Base-by-base conservation (phyloP, 2,329 filamentous ascomycete species). In the Clonostachys chloroleuca region DNA sequence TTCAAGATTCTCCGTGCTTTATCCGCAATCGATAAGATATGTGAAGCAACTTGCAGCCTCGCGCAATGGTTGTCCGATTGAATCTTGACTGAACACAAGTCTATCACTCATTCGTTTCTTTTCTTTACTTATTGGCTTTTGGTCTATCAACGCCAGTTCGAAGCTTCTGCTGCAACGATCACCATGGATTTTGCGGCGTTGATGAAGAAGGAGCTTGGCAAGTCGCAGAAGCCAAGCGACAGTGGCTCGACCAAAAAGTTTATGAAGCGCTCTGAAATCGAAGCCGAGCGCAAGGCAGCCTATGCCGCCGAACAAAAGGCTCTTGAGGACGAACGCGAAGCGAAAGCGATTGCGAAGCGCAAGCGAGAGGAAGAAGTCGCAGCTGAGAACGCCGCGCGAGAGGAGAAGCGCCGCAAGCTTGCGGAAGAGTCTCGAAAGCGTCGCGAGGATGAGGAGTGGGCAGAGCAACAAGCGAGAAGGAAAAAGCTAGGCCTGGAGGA, bases 161-260 rank as follows among this genome's bases (percentile, higher is more conserved):
- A 10, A 9, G 6, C 9, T 4, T 30, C 3, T 30, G 24, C 24
- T 30, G 24, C 5, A 30, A 30, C 24, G 24, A 9, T 52, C 62
- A 75, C 51, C 55, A 99, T 99, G 94, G 92, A 99, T 68, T 99
- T 99, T 73, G 91, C 91, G 51, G 82, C 90, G 35, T 74, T 99
- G 43, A 95, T 99, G 89, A 84, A 88, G 59, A 87, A 90, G 62
- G 91, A 96, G 68, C 94, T 99, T 60, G 83, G 88, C 59, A 95
- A 94, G 67, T 77, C 85, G 56, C 89, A 89, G 66, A 69, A 78
- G 47, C 55, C 68, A 40, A 55, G 69, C 40, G 84, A 86, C 40
- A 16, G 18, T 45, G 52, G 67, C 35, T 65, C 70, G 14, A 59
- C 67, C 37, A 85, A 86, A 59, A 96, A 95, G 67, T 97, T 90